Evolutionary conservation across 176 grass and related monocot species (phyloP).

Genomic region (Musa acuminata): DNA sequence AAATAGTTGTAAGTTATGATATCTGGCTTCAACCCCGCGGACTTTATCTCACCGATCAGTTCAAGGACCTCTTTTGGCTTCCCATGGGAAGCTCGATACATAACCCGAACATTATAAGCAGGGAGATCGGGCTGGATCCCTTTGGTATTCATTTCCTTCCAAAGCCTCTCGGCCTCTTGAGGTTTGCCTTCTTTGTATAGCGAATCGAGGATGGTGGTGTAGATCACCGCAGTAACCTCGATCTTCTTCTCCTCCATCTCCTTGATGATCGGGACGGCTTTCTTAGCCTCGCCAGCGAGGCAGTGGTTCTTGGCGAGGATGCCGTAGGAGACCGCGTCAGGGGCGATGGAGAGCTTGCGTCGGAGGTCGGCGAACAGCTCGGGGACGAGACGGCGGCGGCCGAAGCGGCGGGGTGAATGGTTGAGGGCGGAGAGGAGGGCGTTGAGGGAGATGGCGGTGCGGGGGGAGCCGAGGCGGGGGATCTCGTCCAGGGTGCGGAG

Average conservation of each 20-base stretch:
- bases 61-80: slow-evolving; percentile 15
- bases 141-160: slow-evolving; percentile 37
- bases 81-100: slow-evolving; percentile 21
- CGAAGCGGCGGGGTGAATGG: slow-evolving; percentile 4
- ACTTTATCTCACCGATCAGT: slow-evolving; percentile 33
- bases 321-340: slow-evolving; percentile 28
- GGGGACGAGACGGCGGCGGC: slow-evolving; percentile 17
- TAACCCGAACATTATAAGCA: slow-evolving; percentile 29
- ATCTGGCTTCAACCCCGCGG: slow-evolving; percentile 23
- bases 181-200: slow-evolving; percentile 38
- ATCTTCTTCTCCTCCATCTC: slow-evolving; percentile 35
- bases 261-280: slow-evolving; percentile 23
- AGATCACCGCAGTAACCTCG: slow-evolving; percentile 11
- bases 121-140: slow-evolving; percentile 28
- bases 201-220: slow-evolving; percentile 40
- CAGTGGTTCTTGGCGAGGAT: slow-evolving; percentile 43
- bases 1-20: slow-evolving; percentile 35
- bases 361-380: slow-evolving; percentile 28
- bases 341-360: slow-evolving; percentile 10
- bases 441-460: slow-evolving; percentile 32
- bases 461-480: slow-evolving; percentile 10
- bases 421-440: slow-evolving; percentile 36
- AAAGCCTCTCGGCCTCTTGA: slow-evolving; percentile 23
- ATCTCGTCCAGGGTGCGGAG: slow-evolving; percentile 18
- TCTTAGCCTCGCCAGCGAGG: slow-evolving; percentile 18